Base-by-base conservation (phyloP, 2,329 filamentous ascomycete species). In the Aspergillus quadricinctus region DNA sequence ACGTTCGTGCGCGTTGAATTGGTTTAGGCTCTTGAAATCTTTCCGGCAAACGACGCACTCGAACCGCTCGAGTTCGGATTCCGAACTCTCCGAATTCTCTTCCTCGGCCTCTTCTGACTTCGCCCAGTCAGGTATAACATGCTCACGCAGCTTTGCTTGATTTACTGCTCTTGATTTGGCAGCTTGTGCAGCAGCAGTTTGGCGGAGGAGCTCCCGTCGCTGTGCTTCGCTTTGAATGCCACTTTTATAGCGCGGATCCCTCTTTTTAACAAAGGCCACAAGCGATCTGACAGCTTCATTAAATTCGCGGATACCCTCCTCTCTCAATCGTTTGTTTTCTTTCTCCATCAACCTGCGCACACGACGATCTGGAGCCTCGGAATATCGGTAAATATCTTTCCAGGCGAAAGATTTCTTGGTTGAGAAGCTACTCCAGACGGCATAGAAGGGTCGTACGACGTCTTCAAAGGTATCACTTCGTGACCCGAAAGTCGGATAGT, bases 231-330 rank as follows among this genome's bases (percentile, higher is more conserved):
- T 89, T 68, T 92, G 88, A 0, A 81, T 83, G 64, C 91, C 93
- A 27, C 86, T 83, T 5, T 88, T 81, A 69, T 91, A 96, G 46
- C 94, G 85, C 0, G 92, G 91, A 69, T 99, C 94, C 35, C 94
- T 84, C 76, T 96, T 97, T 62, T 90, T 87, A 17, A 93, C 88
- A 73, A 97, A 97, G 1, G 86, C 82, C 2, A 97, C 88, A 11
- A 99, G 81, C 6, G 91, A 89, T 55, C 90, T 80, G 29, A 99
- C 91, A 3, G 92, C 89, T 58, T 96, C 92, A 73, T 97, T 97
- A 77, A 96, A 97, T 62, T 96, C 90, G 55, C 88, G 84, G 10
- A 89, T 84, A 2, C 86, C 91, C 53, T 93, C 89, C 21, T 97
- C 92, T 52, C 94, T 84, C 25, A 88, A 75, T 61, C 88, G 89